Base-by-base conservation (phyloP, 371 early-diverging fungal species). In the Zychaea mexicana region DNA sequence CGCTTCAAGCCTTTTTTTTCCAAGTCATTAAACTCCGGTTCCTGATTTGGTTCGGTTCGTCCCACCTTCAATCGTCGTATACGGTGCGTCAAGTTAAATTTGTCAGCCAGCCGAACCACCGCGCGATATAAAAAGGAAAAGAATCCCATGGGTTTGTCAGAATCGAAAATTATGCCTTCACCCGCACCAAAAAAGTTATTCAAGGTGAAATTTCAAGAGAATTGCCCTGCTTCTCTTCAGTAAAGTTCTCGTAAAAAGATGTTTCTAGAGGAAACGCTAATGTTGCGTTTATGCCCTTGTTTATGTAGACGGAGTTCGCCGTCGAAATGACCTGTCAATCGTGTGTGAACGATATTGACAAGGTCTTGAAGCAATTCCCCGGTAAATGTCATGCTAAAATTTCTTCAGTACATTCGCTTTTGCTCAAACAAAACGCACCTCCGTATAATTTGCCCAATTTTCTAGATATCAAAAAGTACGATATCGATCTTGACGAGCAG, bases 311-410 rank as follows among this genome's bases (percentile, higher is more conserved):
- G 12, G 91, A 93, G 65, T 90, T 90, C 60, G 92, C 93, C 8
- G 93, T 93, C 56, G 89, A 92, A 73, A 90, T 93, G 91, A 89
- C 92, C 10, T 93, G 93, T 60, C 80, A 88, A 69, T 76, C 85
- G 31, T 93, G 93, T 62, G 93, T 90, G 0, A 72, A 87, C 45
- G 85, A 85, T 56, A 81, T 92, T 47, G 76, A 73, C 38, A 80
- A 80, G 17, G 85, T 85, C 8, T 77, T 93, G 21, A 69, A 83
- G 7, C 47, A 72, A 2, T 75, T 78, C 38, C 72, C 85, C 24
- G 88, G 87, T 86, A 80, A 59, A 22, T 10, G 10, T 31, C 57
- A 8, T 6, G 7, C 21, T 52, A 10, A 19, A n/a, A 24, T 42
- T 32, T 12, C 5, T 30, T 47, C 22, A 12, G 24, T 36, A 39